These are phyloP conservation scores for Geranium incanum DNA, from an alignment of 441 rosid species.

Conservation along the genomic window DNA sequence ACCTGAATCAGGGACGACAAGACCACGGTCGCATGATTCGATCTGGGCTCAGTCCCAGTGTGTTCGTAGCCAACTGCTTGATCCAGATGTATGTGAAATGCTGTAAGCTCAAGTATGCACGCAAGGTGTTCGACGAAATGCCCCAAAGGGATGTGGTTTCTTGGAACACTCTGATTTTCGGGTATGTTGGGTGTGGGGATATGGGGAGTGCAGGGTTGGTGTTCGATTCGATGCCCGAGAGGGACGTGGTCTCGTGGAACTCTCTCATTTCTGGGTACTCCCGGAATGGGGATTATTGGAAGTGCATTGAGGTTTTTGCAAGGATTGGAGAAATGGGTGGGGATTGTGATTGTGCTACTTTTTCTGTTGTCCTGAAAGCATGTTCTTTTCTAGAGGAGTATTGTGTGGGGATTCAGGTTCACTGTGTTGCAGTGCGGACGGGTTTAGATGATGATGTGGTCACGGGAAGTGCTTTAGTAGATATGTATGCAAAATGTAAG, in stretches of 20 bases:
- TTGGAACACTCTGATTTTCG: constrained; percentile 57
- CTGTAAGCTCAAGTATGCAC: background rate
- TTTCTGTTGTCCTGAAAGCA: background rate
- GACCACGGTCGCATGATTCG: background rate
- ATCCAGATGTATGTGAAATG: background rate
- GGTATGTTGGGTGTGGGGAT: constrained; percentile 41
- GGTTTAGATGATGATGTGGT: constrained; percentile 61
- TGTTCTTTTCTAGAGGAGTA: background rate
- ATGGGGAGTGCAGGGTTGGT: constrained; percentile 42
- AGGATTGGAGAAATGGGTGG: constrained; percentile 37
- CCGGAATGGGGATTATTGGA: constrained; percentile 41
- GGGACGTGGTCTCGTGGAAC: constrained; percentile 84
- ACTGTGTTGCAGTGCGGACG: constrained; percentile 27
- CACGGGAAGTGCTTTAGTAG: constrained; percentile 69
- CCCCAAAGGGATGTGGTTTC: constrained; percentile 32
- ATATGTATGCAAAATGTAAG: constrained; percentile 80
- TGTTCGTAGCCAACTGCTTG: background rate
- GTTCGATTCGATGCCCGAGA: constrained; percentile 47
- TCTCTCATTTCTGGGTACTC: constrained; percentile 70
- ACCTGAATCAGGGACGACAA: background rate
- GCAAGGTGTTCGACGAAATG: background rate
- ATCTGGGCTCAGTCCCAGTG: background rate
- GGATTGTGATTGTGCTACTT: background rate
- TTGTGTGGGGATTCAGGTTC: background rate
- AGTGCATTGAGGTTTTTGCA: constrained; percentile 40